phyloP scores from a whole-genome alignment of 345 rosid species.

The Geranium brycei region DNA sequence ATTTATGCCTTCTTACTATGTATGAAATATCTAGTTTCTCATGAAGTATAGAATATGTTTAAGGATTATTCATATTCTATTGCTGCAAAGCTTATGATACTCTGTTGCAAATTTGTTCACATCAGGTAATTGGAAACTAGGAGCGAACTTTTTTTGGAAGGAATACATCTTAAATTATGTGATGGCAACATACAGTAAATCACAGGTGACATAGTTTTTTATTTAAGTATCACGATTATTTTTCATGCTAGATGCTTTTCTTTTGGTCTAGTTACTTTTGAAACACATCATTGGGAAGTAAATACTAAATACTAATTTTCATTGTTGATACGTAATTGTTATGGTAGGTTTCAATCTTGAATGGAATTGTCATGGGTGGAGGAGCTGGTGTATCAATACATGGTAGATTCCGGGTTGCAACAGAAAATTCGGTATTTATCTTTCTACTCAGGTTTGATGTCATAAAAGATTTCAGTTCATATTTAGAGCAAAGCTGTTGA shows the following conservation, averaged over 20 bases:
- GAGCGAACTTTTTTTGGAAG: constrained; percentile 34
- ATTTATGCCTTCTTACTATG: too few relatives aligned
- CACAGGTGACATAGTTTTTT: constrained; percentile 33
- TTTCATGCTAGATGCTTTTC: too few relatives aligned
- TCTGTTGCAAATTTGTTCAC: constrained; percentile 4
- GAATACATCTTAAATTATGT: constrained; percentile 51
- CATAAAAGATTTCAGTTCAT: too few relatives aligned
- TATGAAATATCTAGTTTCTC: too few relatives aligned
- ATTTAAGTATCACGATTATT: too few relatives aligned
- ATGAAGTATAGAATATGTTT: too few relatives aligned
- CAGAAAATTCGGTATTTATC: constrained; percentile 53
- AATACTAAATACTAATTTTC: not conserved
- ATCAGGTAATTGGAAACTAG: constrained; percentile 46
- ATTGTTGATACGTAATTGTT: not conserved
- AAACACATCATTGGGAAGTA: too few relatives aligned
- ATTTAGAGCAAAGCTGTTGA: too few relatives aligned
- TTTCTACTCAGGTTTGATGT: too few relatives aligned
- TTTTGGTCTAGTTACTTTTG: too few relatives aligned
- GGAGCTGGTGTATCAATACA: constrained; percentile 69
- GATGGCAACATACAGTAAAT: constrained; percentile 56
- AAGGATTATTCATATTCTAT: too few relatives aligned
- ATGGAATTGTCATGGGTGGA: constrained; percentile 87
- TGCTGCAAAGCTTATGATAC: too few relatives aligned
- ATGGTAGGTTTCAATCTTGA: constrained; percentile 53
- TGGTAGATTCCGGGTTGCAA: constrained; percentile 66